Evolutionary conservation across 2,329 filamentous ascomycete species (phyloP), one percentile per base, ranked within the genome.

Genomic region (Cercospora nicotianae): DNA sequence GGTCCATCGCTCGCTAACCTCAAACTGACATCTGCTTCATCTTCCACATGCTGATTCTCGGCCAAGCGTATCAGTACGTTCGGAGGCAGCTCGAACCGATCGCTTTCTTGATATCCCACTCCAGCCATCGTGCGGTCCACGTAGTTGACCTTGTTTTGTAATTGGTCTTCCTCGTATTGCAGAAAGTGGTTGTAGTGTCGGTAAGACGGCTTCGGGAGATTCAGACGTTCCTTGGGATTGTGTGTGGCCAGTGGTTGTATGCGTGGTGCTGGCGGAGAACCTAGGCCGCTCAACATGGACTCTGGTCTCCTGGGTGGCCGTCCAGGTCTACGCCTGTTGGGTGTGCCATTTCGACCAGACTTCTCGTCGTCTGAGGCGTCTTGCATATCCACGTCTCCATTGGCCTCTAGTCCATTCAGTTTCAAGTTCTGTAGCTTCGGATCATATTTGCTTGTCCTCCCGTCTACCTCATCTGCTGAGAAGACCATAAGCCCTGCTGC

Each of bases 111-210:
- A 77, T 97, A 98, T 62, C 94, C 94, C 58, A 97, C 91, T 75
- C 93, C 94, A 73, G 94, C 94, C 94, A 98, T 97, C 1, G 92
- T 91, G 77, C 95, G 93, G 80, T 97, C 94, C 58, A 98, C 94
- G 79, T 97, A 98, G 75, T 94, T 91, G 68, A 77, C 75, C 68
- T 92, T 89, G 77, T 94, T 91, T 51, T 93, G 92, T 70, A 91
- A 89, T 1, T 89, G 90, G 79, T 95, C 93, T 77, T 93, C 91
- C 79, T 97, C 94, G 71, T 92, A 93, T 28, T 90, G 83, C 66
- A 89, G 84, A 72, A 94, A 91, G n/a, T 91, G 89, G 74, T 93
- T 89, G n/a, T 91, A 90, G 75, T 87, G 88, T 65, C 91, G 87
- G 76, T 90, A 93, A 1, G 89, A 89, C 2, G 92, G 91, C 72